phyloP scores from a whole-genome alignment of 2,329 filamentous ascomycete genomes.

The Diaporthe sp. region DNA sequence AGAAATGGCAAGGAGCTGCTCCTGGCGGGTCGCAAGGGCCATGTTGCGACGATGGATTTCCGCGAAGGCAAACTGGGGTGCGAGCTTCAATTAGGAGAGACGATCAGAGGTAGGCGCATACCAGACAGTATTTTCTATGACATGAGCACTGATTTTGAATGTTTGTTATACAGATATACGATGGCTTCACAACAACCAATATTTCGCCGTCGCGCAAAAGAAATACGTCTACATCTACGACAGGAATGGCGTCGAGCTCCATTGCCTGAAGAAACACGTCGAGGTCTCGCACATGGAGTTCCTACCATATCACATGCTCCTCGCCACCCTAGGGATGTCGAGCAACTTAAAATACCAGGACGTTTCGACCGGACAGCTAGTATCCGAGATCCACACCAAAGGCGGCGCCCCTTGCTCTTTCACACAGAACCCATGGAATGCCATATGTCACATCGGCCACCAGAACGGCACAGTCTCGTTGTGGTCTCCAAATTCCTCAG shows the following conservation, averaged over 20 bases:
- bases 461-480: constrained; percentile 95
- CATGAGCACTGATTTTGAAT: neutral
- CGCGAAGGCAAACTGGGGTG: constrained; percentile 90
- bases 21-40: constrained; percentile 89
- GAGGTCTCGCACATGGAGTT: constrained; percentile 97
- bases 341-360: constrained; percentile 95
- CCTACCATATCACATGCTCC: constrained; percentile 93
- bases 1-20: constrained; percentile 89
- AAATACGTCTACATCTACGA: constrained; percentile 98
- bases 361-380: constrained; percentile 90
- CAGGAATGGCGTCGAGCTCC: constrained; percentile 88
- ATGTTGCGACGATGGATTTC: constrained; percentile 98
- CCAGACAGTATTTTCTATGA: neutral
- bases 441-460: constrained; percentile 90
- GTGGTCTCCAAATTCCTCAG: constrained; percentile 93
- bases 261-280: constrained; percentile 89
- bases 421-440: constrained; percentile 91
- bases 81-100: constrained; percentile 92
- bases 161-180: constrained; percentile 71
- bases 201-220: constrained; percentile 96
- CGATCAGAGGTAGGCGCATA: constrained; percentile 67
- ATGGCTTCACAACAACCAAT: constrained; percentile 95
- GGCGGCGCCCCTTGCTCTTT: constrained; percentile 87
- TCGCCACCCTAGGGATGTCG: constrained; percentile 85
- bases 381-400: constrained; percentile 87